Base-by-base conservation (phyloP, 805 yeast genomes). In the Yarrowia sp. region DNA sequence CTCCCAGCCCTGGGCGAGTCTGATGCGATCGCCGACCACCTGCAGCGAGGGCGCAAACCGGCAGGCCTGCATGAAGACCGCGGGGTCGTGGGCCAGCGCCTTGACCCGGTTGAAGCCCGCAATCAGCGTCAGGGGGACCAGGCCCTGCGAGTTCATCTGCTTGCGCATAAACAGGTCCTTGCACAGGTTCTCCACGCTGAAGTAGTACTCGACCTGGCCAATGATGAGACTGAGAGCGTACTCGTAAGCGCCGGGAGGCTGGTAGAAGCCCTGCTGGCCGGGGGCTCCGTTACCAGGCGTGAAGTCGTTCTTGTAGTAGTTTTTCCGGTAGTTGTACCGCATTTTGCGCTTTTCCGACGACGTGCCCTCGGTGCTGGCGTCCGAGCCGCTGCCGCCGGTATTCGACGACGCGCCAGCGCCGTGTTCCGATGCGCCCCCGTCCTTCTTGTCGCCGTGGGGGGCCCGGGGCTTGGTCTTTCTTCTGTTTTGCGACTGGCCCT, bases 201-300 rank as follows among this genome's bases (percentile, higher is more conserved):
- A 90, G 79, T 95, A 95, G 82, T 95, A 95, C 76, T 91, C 95
- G 66, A 94, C 82, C 82, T 93, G 98, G 78, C 77, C 78, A 8
- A 84, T 76, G 41, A 83, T 78, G 45, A 75, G 64, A 43, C 72
- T 70, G 64, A 78, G 48, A 42, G 73, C 66, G 42, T 71, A 71
- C 45, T 70, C 74, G 64, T 68, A 72, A 46, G 71, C 71, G n/a
- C 68, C 67, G 26, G 75, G 70, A 26, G 72, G 59, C 59, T 53
- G 59, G 59, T 19, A 53, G 35, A 53, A 53, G 46, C 45, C 58
- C 40, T 8, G 26, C 48, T 26, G 59, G 8, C 40, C 40, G 64
- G 32, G 32, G 7, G 32, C 32, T 3, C 32, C 32, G 32, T 26
- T 26, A 5, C 32, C 32, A 5, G 40, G 41, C 69, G 14, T 50